These are phyloP conservation scores for Berkeleyomyces rouxiae DNA, from an alignment of 2,329 filamentous ascomycete species.

Conservation along the genomic window DNA sequence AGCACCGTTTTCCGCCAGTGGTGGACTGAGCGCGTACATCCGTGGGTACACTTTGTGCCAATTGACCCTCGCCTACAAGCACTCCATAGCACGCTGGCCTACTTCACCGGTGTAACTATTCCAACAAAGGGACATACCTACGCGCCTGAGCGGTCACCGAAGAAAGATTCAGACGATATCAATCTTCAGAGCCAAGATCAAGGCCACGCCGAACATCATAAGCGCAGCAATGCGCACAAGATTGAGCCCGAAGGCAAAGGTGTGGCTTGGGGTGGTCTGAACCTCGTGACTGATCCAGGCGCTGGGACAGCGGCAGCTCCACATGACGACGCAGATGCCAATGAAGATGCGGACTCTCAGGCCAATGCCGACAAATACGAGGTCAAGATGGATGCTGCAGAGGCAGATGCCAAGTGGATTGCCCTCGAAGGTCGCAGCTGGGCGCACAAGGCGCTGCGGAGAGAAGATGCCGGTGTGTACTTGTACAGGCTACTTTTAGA, in stretches of 20 bases:
- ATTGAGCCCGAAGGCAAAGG: constrained; percentile 16
- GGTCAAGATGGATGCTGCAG: constrained; percentile 11
- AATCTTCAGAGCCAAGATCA: not conserved
- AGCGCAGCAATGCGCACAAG: constrained; percentile 28
- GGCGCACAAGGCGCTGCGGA: constrained; percentile 44
- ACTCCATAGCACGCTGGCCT: constrained; percentile 56
- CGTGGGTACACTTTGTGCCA: constrained; percentile 72
- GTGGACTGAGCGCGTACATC: constrained; percentile 56
- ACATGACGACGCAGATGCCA: not conserved
- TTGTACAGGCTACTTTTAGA: constrained; percentile 62
- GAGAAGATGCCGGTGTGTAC: constrained; percentile 67
- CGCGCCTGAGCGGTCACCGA: constrained; percentile 20
- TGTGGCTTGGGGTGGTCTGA: no score
- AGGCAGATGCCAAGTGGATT: constrained; percentile 45
- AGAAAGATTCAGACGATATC: not conserved
- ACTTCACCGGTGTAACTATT: constrained; percentile 44
- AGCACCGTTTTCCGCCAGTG: constrained; percentile 60
- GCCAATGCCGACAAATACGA: not conserved
- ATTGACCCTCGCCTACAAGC: constrained; percentile 57
- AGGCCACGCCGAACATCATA: constrained; percentile 22
- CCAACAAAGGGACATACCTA: constrained; percentile 16
- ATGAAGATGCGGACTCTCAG: not conserved
- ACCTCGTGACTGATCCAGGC: not conserved
- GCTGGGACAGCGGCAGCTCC: not conserved
- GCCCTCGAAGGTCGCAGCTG: constrained; percentile 48